Evolutionary conservation across 257 asterid genomes (phyloP), one percentile per base, ranked within the genome.

Genomic region (Euphrasia confusa): DNA sequence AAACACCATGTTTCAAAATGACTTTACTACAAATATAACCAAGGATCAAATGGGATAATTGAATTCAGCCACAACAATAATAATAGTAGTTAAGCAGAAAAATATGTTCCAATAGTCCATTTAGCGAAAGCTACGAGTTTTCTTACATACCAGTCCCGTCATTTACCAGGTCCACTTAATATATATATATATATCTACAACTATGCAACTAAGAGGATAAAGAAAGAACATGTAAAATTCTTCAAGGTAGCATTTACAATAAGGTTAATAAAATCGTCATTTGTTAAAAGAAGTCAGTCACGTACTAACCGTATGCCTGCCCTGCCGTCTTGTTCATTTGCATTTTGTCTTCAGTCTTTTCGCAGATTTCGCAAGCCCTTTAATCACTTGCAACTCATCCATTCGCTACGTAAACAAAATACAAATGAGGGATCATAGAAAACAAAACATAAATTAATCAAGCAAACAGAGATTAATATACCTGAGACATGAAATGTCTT

Each of bases 361-460:
- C 0, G 98, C 96, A 13, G 98, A 88, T 78, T 86, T 71, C 54
- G 82, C 95, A 39, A 91, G 88, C 33, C 92, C 96, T 0, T 82
- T 72, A 42, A 91, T 81, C 26, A 88, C 96, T 71, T 91, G 98
- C 75, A 77, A 56, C 82, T 91, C 98, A 47, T 91, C 98, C 95
- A 91, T 30, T 84, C 88, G 94, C 98, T 91, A 47, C 82, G 74
- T 30, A 5, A 27, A 30, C 21, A 54, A 14, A 56, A 69, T 13
- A 15, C 8, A 21, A 39, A 13, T 9, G 1, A 9, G 5, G 32
- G 13, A 18, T 7, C 61, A 28, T 40, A 1, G 10, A 44, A 26
- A 55, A 13, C 5, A 28, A 3, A 3, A 28, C 40, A 45, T 45
- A 4, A 45, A 14, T 4, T n/a, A 13, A 13, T 2, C 13, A 45